phyloP scores from a whole-genome alignment of 441 rosid genomes.

The Sinapis alba region DNA sequence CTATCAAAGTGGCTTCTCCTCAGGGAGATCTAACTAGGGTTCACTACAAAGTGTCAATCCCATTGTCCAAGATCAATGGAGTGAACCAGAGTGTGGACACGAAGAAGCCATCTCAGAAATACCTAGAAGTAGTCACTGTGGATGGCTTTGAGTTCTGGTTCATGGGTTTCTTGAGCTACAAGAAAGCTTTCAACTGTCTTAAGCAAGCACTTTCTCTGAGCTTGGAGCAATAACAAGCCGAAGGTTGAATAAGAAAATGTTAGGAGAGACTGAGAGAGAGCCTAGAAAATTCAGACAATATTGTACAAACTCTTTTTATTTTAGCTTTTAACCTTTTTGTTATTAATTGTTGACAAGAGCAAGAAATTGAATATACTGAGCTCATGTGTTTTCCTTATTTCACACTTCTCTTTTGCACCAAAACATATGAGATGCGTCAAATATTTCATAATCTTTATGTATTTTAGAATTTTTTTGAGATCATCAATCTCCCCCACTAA shows the following conservation, averaged over 20 bases:
- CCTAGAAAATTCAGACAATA: constrained; percentile 15
- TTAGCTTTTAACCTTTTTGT: background rate
- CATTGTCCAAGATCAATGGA: constrained; percentile 53
- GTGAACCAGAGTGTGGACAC: constrained; percentile 55
- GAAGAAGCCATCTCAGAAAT: constrained; percentile 71
- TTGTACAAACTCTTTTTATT: constrained; percentile 13
- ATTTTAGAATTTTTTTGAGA: too few relatives aligned
- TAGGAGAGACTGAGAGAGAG: constrained; percentile 13
- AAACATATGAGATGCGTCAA: background rate
- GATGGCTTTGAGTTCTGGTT: constrained; percentile 71
- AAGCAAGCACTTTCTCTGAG: constrained; percentile 41
- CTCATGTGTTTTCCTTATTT: background rate
- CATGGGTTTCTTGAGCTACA: constrained; percentile 77
- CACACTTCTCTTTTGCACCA: background rate
- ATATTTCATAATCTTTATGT: too few relatives aligned
- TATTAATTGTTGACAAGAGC: background rate
- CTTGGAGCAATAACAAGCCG: constrained; percentile 6
- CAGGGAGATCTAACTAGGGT: constrained; percentile 48
- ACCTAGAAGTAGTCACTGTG: background rate
- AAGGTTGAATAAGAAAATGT: constrained; percentile 18
- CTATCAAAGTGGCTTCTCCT: constrained; percentile 56
- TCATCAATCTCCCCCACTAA: too few relatives aligned
- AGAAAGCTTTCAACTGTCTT: constrained; percentile 58
- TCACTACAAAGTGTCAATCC: constrained; percentile 64
- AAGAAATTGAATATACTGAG: background rate